A percentile compares a stretch with the other conserved stretches of the same genome.
phyloP scores from a whole-genome alignment of 345 rosid genomes.

The Citropsis articulata region DNA sequence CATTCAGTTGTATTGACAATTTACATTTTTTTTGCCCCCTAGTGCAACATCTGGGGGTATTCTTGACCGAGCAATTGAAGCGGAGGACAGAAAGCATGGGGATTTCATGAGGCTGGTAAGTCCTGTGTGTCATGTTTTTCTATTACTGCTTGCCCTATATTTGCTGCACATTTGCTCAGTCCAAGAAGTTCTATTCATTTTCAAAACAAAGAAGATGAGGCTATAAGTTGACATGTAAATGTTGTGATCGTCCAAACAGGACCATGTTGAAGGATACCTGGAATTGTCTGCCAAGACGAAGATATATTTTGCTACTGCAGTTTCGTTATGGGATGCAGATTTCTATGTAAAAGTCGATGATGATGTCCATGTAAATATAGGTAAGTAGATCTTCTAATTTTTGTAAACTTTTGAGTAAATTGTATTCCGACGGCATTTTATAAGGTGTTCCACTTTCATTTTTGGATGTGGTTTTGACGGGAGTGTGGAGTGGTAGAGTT shows the following conservation, averaged over 20 bases:
- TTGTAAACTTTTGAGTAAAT: background rate
- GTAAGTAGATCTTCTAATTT: constrained; percentile 24
- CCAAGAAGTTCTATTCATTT: background rate
- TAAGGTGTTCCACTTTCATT: background rate
- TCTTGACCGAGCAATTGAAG: constrained; percentile 87
- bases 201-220: background rate
- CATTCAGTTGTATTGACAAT: background rate
- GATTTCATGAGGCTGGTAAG: constrained; percentile 84
- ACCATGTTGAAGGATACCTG: constrained; percentile 95
- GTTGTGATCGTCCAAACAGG: constrained; percentile 41
- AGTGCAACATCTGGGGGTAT: constrained; percentile 93
- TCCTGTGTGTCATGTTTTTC: background rate
- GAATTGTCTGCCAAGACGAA: constrained; percentile 98
- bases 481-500: background rate
- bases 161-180: background rate
- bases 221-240: constrained; percentile 1
- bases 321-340: constrained; percentile 90
- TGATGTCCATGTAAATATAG: constrained; percentile 97
- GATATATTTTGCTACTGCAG: constrained; percentile 88
- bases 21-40: constrained; percentile 9
- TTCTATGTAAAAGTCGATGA: constrained; percentile 97
- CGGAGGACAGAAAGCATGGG: constrained; percentile 90
- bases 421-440: background rate
- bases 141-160: background rate
- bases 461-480: background rate